Evolutionary conservation across 202 grass and related monocot genomes (phyloP), one percentile per base, ranked within the genome.

Genomic region (Zizania palustris): DNA sequence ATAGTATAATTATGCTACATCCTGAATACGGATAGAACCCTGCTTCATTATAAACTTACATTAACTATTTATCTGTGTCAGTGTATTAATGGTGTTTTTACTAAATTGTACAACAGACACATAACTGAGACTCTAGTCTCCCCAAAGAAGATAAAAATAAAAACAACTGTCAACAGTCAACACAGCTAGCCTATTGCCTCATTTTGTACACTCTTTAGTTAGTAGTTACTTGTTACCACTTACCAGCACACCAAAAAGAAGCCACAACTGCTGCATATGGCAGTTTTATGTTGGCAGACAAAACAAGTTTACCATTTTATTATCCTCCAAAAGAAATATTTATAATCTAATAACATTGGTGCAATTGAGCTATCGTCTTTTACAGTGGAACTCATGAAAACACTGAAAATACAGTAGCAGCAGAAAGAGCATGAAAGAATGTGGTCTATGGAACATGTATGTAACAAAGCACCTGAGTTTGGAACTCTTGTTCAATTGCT

Each of bases 401-500:
- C 44, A 39, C 3, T 61, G 72, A 82, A 0, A 67, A 22, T 63
- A 55, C 7, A 61, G 53, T 39, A 12, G 44, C 50, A 78, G 43
- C 61, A 61, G 67, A 68, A 38, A 77, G 60, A 57, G 15, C 10
- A 58, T 42, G 55, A 14, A 41, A 5, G 63, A 70, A 1, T 40
- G 14, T 63, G 13, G 1, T 51, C 5, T n/a, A 50, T 64, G 65
- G 48, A 63, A 39, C 60, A 60, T 80, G 11, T 66, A 76, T 49
- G 45, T 73, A 67, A 61, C 41, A 60, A 51, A 60, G 37, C 44
- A 97, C 95, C 91, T 98, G 89, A 80, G 37, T 85, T 57, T 90
- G 74, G 40, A 92, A 92, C 61, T 95, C 95, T 63, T 88, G 80
- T 73, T 98, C 95, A 37, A 98, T 83, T 20, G 91, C 84, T 79